phyloP scores from a whole-genome alignment of 139 green algal genomes.

The Chara braunii region DNA sequence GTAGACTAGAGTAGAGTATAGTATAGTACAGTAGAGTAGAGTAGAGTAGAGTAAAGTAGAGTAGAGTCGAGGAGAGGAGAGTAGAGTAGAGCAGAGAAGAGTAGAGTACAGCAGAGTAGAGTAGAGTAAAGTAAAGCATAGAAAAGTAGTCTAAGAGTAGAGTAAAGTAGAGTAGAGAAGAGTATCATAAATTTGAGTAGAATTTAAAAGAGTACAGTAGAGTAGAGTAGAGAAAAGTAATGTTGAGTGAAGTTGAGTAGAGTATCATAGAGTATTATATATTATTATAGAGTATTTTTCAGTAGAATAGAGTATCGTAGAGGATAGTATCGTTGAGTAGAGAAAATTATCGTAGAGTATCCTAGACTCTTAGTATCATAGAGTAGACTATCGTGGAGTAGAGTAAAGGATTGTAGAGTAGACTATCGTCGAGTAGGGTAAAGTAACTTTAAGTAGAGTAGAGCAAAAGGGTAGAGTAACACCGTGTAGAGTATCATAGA shows the following conservation, averaged over 20 bases:
- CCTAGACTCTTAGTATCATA: no score
- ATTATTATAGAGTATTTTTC: background rate
- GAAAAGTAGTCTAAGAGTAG: background rate
- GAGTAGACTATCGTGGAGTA: no score
- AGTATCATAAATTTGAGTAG: background rate
- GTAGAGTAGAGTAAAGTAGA: slow-evolving; percentile 8
- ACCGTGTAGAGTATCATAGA: background rate
- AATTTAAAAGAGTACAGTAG: background rate
- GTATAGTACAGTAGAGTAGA: background rate
- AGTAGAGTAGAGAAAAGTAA: slow-evolving; percentile 1
- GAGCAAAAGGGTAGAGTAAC: background rate
- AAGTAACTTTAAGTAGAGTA: no score
- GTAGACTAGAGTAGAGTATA: slow-evolving; percentile 7
- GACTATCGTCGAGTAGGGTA: no score
- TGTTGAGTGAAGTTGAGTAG: slow-evolving; percentile 1
- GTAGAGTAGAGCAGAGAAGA: slow-evolving; percentile 1
- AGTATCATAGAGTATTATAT: background rate
- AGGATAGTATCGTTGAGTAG: slow-evolving; percentile 1
- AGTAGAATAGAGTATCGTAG: background rate
- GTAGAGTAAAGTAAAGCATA: background rate
- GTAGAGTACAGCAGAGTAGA: slow-evolving; percentile 9
- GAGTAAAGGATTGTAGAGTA: no score
- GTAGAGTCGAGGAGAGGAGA: slow-evolving; percentile 1
- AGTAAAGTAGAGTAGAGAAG: background rate
- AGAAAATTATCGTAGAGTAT: no score